Evolutionary conservation across 441 rosid species (phyloP).

Genomic region (Hypseocharis bilobata): DNA sequence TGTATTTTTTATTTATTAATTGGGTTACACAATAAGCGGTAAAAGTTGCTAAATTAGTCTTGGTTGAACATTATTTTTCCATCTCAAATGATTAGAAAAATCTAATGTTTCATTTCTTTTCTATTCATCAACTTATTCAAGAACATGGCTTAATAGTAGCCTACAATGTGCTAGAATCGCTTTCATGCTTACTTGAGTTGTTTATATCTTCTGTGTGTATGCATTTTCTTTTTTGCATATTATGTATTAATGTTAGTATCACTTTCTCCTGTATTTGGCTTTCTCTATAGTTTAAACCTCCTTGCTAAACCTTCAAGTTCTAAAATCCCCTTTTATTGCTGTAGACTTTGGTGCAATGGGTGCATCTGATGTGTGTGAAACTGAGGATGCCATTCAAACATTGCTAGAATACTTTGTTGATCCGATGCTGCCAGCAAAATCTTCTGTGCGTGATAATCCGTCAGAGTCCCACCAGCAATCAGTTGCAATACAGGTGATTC

Average conservation of each 20-base stretch:
- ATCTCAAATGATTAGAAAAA: neutral
- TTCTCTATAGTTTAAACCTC: neutral
- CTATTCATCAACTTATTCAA: neutral
- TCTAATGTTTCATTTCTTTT: neutral
- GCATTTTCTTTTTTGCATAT: neutral
- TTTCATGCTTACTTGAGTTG: neutral
- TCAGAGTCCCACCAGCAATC: slow-evolving; percentile 33
- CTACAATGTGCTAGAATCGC: neutral
- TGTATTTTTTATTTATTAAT: no score
- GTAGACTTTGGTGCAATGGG: slow-evolving; percentile 23
- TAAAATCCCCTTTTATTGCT: neutral
- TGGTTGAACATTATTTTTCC: neutral
- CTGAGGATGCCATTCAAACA: slow-evolving; percentile 55
- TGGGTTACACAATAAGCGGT: neutral
- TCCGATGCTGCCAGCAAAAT: slow-evolving; percentile 50
- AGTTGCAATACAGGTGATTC: slow-evolving; percentile 62
- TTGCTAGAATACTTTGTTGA: slow-evolving; percentile 58
- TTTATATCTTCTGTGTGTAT: neutral
- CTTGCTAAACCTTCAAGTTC: neutral
- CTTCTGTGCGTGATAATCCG: slow-evolving; percentile 31
- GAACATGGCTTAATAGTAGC: neutral
- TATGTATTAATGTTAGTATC: neutral
- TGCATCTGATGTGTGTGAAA: slow-evolving; percentile 36
- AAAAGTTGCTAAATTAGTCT: neutral
- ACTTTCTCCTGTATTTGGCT: neutral